Base-by-base conservation (phyloP, 805 yeast species). In the Wickerhamiella hasegawae region DNA sequence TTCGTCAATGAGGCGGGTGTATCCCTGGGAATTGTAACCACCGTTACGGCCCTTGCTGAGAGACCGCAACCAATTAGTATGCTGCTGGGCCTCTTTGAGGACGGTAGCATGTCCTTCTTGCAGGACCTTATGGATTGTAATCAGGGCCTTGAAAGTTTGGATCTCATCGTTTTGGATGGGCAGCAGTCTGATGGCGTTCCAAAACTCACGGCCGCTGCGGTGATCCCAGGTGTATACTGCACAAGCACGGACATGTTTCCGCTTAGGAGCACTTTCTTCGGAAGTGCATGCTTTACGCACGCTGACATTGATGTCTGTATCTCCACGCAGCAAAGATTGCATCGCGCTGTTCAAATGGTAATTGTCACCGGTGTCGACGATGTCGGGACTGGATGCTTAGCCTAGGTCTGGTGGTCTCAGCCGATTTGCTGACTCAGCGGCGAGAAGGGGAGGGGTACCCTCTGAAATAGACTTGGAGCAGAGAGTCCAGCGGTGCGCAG, bases 161-260 rank as follows among this genome's bases (percentile, higher is more conserved):
- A 85, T 68, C 45, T 83, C 93, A 48, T 81, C 87, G 38, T 70
- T 67, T 43, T 76, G 84, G 39, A 85, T 60, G 1, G 96, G 94
- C 42, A 75, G 73, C 35, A 77, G 57, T 55, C 80, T 82, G 42
- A 87, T 62, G 2, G 76, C 73, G 47, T 79, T 73, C 87, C 95
- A 87, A 48, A 85, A 80, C 8, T 80, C 81, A 39, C 72, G 66
- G 3, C 92, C 73, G 27, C 82, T 73, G 52, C 79, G 77, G 49
- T 82, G 87, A 56, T 90, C 98, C 95, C 96, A 87, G 1, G 96
- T 83, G 57, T 77, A 85, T 26, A 87, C 94, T 40, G 85, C 85
- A 61, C 95, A 83, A 1, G 93, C 83, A 49, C 98, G 66, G 4
- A 87, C 97, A 58, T 87, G 98, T 55, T 87, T 87, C 46, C 98